Conservation (phyloP, 2,329 filamentous ascomycete genomes). For the Thelonectria rubi region DNA sequence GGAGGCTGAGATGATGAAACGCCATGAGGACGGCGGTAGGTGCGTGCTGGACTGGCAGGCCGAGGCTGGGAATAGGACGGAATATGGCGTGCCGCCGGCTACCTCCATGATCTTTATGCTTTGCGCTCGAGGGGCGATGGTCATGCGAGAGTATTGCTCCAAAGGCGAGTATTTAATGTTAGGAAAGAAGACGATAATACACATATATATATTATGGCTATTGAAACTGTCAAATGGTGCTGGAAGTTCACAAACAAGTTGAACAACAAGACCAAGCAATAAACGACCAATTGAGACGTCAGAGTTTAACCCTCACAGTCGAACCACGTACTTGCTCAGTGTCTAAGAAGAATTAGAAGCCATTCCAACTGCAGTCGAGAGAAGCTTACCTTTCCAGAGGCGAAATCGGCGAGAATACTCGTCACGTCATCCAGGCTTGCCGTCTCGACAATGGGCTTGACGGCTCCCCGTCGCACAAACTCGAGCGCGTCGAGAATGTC, state of each 20-base stretch:
- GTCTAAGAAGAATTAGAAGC: background rate
- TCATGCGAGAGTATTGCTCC: no score
- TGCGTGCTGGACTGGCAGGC: no score
- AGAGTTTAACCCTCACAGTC: background rate
- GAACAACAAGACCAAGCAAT: background rate
- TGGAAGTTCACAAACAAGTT: background rate
- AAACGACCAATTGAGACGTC: background rate
- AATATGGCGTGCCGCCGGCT: no score
- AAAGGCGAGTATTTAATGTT: background rate
- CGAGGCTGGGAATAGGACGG: no score
- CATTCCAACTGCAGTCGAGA: background rate
- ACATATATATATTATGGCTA: background rate
- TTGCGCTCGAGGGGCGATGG: no score
- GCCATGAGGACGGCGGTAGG: no score
- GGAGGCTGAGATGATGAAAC: no score
- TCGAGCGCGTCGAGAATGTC: conserved; percentile 54
- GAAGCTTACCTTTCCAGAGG: background rate
- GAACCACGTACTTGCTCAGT: background rate
- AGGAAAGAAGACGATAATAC: background rate
- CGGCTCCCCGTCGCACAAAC: conserved; percentile 45
- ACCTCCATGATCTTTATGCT: no score
- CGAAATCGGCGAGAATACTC: background rate
- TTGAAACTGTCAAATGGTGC: background rate
- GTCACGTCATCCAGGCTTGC: conserved; percentile 20
- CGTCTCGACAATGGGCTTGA: conserved; percentile 29